Evolutionary conservation across 2,329 filamentous ascomycete species (phyloP).

Genomic region (Chrysosporium keratinophilum): DNA sequence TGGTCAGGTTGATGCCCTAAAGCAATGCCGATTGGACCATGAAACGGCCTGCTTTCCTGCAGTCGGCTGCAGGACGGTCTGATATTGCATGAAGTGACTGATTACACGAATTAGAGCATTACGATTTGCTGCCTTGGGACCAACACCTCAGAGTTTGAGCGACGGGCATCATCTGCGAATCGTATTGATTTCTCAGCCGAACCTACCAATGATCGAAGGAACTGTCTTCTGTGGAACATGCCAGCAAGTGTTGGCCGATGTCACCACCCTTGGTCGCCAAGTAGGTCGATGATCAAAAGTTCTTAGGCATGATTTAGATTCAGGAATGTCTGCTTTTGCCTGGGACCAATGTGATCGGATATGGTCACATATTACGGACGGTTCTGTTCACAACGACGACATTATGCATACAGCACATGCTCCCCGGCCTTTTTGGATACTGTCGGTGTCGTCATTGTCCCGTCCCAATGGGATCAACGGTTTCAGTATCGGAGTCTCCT

Average conservation of each 20-base stretch:
- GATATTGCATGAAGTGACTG: neutral
- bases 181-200: neutral
- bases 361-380: neutral
- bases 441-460: neutral
- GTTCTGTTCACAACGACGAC: neutral
- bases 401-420: neutral
- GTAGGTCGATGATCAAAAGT: conserved; percentile 6
- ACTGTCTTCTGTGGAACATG: conserved; percentile 1
- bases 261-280: neutral
- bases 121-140: neutral
- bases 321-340: neutral
- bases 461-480: neutral
- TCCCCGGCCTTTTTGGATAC: neutral
- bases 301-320: conserved; percentile 5
- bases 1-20: neutral
- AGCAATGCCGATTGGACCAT: conserved; percentile 1
- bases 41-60: neutral
- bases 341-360: neutral
- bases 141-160: neutral
- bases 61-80: neutral
- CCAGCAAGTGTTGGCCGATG: conserved; percentile 1
- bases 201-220: conserved; percentile 7
- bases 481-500: neutral
- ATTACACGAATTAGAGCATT: neutral
- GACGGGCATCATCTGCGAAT: conserved; percentile 1